phyloP scores from a whole-genome alignment of 116 monocot genomes.

The Papilionanthe hybrid region DNA sequence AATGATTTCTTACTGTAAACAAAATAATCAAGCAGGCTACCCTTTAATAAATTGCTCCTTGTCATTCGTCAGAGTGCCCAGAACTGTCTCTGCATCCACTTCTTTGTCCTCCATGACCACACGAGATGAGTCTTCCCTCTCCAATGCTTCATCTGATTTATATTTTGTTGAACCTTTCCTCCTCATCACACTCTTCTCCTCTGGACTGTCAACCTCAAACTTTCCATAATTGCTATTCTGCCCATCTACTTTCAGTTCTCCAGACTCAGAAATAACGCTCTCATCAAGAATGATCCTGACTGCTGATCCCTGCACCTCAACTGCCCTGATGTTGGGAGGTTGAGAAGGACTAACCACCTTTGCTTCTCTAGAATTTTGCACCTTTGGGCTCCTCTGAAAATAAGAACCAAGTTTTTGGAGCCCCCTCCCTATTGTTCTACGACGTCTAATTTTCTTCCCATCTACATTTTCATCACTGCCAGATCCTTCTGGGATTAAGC shows the following conservation, averaged over 20 bases:
- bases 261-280: background rate
- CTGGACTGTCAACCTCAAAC: background rate
- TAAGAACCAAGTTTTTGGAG: constrained; percentile 37
- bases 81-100: background rate
- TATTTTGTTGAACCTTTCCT: background rate
- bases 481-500: constrained; percentile 26
- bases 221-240: background rate
- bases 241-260: constrained; percentile 2
- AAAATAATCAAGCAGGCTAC: too few species aligned
- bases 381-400: constrained; percentile 33
- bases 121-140: background rate
- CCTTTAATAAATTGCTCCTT: background rate
- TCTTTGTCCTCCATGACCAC: background rate
- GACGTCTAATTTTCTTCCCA: constrained; percentile 12
- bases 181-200: background rate
- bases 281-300: constrained; percentile 25
- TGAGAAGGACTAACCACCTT: constrained; percentile 15
- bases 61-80: background rate
- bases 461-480: constrained; percentile 14
- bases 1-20: too few species aligned
- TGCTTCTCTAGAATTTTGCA: constrained; percentile 2
- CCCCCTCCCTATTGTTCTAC: constrained; percentile 28
- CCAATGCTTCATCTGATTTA: background rate
- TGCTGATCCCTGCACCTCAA: constrained; percentile 4
- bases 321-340: constrained; percentile 1